Base-by-base conservation (phyloP, 2,329 filamentous ascomycete species). In the Penicillium sp. region DNA sequence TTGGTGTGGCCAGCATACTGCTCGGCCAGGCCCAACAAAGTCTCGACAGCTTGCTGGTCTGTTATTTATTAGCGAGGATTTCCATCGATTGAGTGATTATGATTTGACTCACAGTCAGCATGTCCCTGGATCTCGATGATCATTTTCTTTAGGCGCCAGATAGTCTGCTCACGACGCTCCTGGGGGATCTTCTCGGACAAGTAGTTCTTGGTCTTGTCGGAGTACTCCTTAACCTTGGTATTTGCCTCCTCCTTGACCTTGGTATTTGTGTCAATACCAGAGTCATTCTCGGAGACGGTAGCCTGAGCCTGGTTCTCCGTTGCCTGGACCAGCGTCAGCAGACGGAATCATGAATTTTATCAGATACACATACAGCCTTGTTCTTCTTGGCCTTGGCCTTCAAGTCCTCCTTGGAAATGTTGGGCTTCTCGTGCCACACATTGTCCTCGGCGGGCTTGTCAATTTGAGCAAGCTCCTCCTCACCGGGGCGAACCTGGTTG, bases 141-240 rank as follows among this genome's bases (percentile, higher is more conserved):
- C 87, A 97, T 95, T 82, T 97, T 97, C 83, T 92, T 99, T 59
- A 99, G 74, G 31, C 93, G 88, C 81, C 84, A 95, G 62, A 96
- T 85, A 48, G 85, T 86, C 77, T 95, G 90, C 7, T 97, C 90
- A 53, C 91, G 89, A 52, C 93, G 89, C 70, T 97, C 91, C 72
- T 92, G 76, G 1, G 93, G 91, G 72, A 99, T 80, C 79, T 97
- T 99, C 64, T 84, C 81, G 60, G 82, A 79, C 47, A 96, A 75
- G 68, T 97, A 97, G 59, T 88, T 82, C 65, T 80, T 83, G 22
- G 86, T 77, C 49, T 78, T 63, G 11, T 64, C 60, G 19, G 60
- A 55, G 31, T 63, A 45, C 50, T 75, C 72, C 41, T 71, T 70
- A 31, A 69, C 61, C 11, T 65, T 68, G 28, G 61, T 60, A 59